Evolutionary conservation across 2,329 filamentous ascomycete species (phyloP), one percentile per base, ranked within the genome.

Genomic region (Aspergillus eucalypticola): DNA sequence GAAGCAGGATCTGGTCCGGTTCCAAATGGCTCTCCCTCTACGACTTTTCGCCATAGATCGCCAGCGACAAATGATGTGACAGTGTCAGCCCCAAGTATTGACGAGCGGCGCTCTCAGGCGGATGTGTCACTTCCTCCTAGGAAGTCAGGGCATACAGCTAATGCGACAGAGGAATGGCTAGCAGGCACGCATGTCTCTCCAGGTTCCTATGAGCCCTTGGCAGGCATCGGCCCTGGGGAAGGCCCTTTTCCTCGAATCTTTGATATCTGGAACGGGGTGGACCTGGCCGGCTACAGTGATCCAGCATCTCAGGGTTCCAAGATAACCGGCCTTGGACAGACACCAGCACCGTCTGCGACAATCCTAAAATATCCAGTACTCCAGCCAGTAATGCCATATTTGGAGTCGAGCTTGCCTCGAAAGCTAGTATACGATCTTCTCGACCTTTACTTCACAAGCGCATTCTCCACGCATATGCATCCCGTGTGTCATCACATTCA

Each of bases 401-500:
- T 97, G 50, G 86, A 87, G 46, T 87, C 87, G 61, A 89, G 95
- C 63, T 86, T 97, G 52, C 91, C 93, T 2, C 81, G 90, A 38
- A 84, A 87, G 8, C 80, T 96, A 56, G 92, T 93, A 7, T 96
- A 92, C 78, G 92, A 96, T 73, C 81, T 97, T 46, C 83, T 97
- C 58, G 93, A 96, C 71, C 81, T 96, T 27, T 97, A 96, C 77
- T 96, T 96, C 74, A 88, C 91, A 48, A 96, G 91, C 73, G 92
- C 92, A 1, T 95, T 92, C 5, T 91, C 91, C 2, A 88, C 90
- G 5, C 90, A 93, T 74, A 90, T 95, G 82, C 92, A 96, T 73
- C 93, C 93, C 6, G 89, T 92, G 73, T 96, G 92, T 53, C 92
- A 93, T 3, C 96, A 96, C 72, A 88, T 96, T 17, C 84, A 96